A percentile compares a stretch with the other conserved stretches of the same genome.
Conservation (phyloP, 2,329 filamentous ascomycete species). For the Gremmenia infestans region DNA sequence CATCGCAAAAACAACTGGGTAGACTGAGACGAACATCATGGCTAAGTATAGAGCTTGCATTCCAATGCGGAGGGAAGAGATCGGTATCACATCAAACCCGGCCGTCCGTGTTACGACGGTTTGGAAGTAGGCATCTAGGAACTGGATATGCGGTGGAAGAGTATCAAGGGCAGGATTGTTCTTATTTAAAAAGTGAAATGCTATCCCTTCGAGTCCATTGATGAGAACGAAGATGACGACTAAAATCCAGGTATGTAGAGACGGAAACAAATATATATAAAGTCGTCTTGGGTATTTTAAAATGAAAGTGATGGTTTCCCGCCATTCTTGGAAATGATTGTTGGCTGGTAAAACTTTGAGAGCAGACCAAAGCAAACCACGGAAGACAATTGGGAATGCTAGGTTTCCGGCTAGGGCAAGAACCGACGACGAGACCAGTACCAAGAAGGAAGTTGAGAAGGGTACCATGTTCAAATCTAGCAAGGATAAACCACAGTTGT, state of each 20-base stretch:
- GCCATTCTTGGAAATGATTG: slow-evolving; percentile 35
- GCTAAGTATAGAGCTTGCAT: slow-evolving; percentile 54
- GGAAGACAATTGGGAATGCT: slow-evolving; percentile 51
- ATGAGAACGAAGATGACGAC: slow-evolving; percentile 52
- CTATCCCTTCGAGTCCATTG: slow-evolving; percentile 57
- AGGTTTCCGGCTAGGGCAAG: slow-evolving; percentile 60
- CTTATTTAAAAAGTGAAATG: slow-evolving; percentile 59
- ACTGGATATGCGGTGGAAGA: slow-evolving; percentile 46
- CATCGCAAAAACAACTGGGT: slow-evolving; percentile 55
- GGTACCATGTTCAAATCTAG: slow-evolving; percentile 55
- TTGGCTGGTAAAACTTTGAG: slow-evolving; percentile 26
- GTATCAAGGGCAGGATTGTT: slow-evolving; percentile 49
- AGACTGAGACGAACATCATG: slow-evolving; percentile 60
- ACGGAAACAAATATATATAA: slow-evolving; percentile 58
- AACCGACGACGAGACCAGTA: slow-evolving; percentile 42
- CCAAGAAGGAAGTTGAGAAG: slow-evolving; percentile 20
- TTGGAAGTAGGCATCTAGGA: slow-evolving; percentile 60
- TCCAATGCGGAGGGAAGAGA: slow-evolving; percentile 48
- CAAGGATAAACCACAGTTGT: slow-evolving; percentile 63
- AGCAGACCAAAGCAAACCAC: slow-evolving; percentile 50
- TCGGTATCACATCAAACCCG: slow-evolving; percentile 59
- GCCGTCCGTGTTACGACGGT: slow-evolving; percentile 55
- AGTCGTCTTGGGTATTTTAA: slow-evolving; percentile 50
- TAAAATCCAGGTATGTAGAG: slow-evolving; percentile 58
- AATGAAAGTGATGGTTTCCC: slow-evolving; percentile 46